These are phyloP conservation scores for Datura wrightii DNA, from an alignment of 257 asterid species.

Conservation along the genomic window DNA sequence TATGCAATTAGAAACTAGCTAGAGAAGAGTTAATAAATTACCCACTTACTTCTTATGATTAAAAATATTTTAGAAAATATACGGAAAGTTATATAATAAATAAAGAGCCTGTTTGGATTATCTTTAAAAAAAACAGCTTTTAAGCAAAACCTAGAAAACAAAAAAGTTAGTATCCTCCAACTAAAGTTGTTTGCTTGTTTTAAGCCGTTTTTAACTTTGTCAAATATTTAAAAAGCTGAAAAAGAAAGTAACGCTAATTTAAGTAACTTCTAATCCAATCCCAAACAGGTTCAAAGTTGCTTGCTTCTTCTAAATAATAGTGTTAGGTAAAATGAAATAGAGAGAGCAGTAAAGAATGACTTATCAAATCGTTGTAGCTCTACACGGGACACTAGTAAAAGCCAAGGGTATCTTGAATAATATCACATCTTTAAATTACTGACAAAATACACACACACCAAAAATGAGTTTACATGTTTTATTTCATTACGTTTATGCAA, in stretches of 20 bases:
- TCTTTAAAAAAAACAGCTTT: too few species aligned
- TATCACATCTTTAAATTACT: neutral
- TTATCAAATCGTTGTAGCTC: neutral
- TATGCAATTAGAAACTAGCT: neutral
- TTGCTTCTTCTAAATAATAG: neutral
- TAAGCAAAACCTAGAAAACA: too few species aligned
- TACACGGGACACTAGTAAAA: neutral
- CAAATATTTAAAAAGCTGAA: too few species aligned
- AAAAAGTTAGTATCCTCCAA: too few species aligned
- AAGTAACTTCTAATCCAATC: too few species aligned
- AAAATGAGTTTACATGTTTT: neutral
- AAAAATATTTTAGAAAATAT: neutral
- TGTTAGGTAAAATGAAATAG: neutral
- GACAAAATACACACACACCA: neutral
- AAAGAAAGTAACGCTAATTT: too few species aligned
- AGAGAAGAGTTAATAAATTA: neutral
- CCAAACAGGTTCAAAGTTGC: neutral
- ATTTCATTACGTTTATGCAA: too few species aligned
- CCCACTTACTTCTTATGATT: neutral
- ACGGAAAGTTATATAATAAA: neutral
- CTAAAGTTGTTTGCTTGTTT: too few species aligned
- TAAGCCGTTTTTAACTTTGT: too few species aligned
- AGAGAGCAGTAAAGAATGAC: neutral
- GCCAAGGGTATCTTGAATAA: neutral
- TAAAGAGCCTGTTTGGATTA: too few species aligned